phyloP scores from a whole-genome alignment of 768 basidiomycete species.

The Crassisporium funariophilum region DNA sequence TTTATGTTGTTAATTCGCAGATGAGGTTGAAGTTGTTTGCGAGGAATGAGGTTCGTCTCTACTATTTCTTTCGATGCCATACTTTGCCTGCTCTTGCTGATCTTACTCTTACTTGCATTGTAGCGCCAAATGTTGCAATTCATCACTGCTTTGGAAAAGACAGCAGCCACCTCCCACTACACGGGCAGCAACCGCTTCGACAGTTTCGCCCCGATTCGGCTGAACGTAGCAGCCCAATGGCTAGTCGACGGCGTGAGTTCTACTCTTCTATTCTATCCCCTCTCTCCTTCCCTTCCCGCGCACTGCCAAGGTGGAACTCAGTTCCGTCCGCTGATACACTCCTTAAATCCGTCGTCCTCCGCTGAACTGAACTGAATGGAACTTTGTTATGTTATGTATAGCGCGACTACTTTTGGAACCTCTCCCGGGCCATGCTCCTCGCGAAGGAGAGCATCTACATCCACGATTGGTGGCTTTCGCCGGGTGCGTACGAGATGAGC shows the following conservation, averaged over 20 bases:
- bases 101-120: background rate
- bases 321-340: conserved; percentile 1
- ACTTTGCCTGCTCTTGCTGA: background rate
- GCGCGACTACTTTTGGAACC: conserved; percentile 98
- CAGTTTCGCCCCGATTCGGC: conserved; percentile 89
- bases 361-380: conserved; percentile 3
- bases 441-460: conserved; percentile 91
- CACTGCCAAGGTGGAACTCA: no score
- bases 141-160: conserved; percentile 87
- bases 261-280: background rate
- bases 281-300: no score
- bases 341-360: background rate
- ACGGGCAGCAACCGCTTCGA: conserved; percentile 84
- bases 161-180: conserved; percentile 76
- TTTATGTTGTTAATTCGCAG: conserved; percentile 92
- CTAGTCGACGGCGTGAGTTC: conserved; percentile 89
- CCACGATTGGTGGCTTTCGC: conserved; percentile 98
- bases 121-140: conserved; percentile 97
- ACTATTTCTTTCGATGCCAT: background rate
- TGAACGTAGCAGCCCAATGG: conserved; percentile 97
- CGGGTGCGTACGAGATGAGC: conserved; percentile 63
- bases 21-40: conserved; percentile 85
- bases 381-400: conserved; percentile 31
- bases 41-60: conserved; percentile 68
- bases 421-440: conserved; percentile 87